phyloP scores from a whole-genome alignment of 352 stramenopile genomes.

The Phytopythium litorale region DNA sequence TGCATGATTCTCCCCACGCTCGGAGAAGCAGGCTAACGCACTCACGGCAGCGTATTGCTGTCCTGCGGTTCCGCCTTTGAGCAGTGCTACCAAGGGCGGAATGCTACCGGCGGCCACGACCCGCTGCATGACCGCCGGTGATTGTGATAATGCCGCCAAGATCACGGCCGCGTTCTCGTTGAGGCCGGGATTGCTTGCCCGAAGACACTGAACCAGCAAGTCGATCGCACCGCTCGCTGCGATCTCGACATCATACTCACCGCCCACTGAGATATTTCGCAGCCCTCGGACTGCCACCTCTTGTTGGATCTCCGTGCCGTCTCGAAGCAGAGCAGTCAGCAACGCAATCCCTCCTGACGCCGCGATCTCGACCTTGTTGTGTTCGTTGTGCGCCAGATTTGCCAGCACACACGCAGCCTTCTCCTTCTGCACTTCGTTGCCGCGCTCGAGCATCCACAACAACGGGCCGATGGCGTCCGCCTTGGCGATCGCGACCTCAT shows the following conservation, averaged over 20 bases:
- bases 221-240: not conserved
- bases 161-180: not conserved
- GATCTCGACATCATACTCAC: not conserved
- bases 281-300: not conserved
- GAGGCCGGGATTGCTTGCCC: not conserved
- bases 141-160: not conserved
- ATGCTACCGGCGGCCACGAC: not conserved
- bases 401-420: not conserved
- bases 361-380: not conserved
- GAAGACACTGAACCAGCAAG: not conserved
- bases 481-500: not conserved
- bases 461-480: not conserved
- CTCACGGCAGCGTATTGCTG: not conserved
- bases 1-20: not conserved
- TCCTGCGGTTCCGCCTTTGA: no score
- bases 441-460: not conserved
- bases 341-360: not conserved
- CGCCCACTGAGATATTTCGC: not conserved
- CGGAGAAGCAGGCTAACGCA: not conserved
- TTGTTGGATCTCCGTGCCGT: not conserved
- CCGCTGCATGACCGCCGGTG: not conserved
- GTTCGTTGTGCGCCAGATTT: not conserved
- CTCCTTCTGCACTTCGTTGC: slow-evolving; percentile 1
- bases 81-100: not conserved
- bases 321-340: not conserved